Base-by-base conservation (phyloP, 441 rosid species). In the Syzygium malaccense region DNA sequence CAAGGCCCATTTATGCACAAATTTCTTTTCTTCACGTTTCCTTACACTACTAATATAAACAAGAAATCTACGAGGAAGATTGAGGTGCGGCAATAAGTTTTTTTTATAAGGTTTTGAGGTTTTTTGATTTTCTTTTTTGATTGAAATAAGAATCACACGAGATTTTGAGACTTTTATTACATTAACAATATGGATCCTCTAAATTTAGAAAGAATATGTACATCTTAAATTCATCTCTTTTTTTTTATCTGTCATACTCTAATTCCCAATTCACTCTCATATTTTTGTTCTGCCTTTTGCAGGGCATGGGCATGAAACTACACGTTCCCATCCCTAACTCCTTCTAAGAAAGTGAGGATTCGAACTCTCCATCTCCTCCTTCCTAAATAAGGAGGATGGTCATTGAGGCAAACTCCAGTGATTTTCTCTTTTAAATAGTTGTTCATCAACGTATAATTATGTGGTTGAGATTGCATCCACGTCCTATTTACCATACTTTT, bases 321-420 rank as follows among this genome's bases (percentile, higher is more conserved):
- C 48, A 45, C 0, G 8, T 45, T 45, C 48, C 48, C 8, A 6
- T 8, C 2, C 0, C 8, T 45, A 45, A 1, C n/a, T 7, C 8
- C 1, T 1, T 1, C 45, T 45, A 45, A 45, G 8, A 45, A 45
- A 2, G 8, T 45, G 8, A 1, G 48, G 8, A 45, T 45, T 45
- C 8, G 8, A 45, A 45, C 1, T 45, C 48, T 0, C 1, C 8
- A 45, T 7, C 48, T 45, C 8, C 48, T 45, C 1, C 1, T 45
- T 45, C 6, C 2, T 1, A 45, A 45, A 0, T 45, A 45, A 1
- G 48, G 7, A 45, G 8, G 8, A 8, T 45, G 48, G 1, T 2
- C 0, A 45, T 1, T 45, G 8, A 1, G 8, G 8, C 1, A 45
- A 45, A 45, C 8, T 45, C 8, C 7, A 45, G 2, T 45, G 1